Base-by-base conservation (phyloP, 106 monocot species). In the Apostasia ramifera region DNA sequence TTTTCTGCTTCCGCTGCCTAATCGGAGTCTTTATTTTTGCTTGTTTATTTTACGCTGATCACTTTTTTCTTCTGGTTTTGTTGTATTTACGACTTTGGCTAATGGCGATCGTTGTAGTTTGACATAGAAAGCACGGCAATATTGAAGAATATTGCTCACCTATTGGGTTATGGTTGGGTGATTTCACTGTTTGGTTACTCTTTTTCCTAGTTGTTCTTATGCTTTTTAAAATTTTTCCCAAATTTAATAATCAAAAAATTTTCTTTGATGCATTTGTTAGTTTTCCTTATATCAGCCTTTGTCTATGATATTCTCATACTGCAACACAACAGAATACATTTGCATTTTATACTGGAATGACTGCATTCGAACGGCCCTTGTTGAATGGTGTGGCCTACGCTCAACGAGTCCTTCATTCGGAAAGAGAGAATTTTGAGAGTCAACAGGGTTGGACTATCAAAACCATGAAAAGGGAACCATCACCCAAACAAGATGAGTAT, bases 371-470 rank as follows among this genome's bases (percentile, higher is more conserved):
- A 82, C 72, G 95, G 45, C 95, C 95, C 61, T 70, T 97, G 70
- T 67, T 97, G 54, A 92, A 70, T 53, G 95, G 95, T 2, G 95
- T 97, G 40, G 95, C 92, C 40, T 97, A 92, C 77, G 95, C 95
- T 0, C 89, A 89, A n/a, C 76, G 89, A 40, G 95, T 97, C 40
- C 73, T 87, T 74, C 92, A 86, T 55, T 74, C 86, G 8, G 86
- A 97, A 48, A 86, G 95, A 70, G 82, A 86, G 40, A 67, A 67
- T 55, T 97, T 97, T 70, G 92, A 97, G 86, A 84, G 67, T 43
- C 70, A 85, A 51, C 95, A 92, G 67, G 95, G 95, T 6, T 97
- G 95, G 95, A 71, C 74, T 47, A 97, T 97, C 66, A 88, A 72
- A 68, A 97, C 89, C 2, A 97, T 97, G 86, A 92, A 88, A 68